Conservation (phyloP, 192 early-diverging fungal genomes). For the Rhizoclosmatium globosum region DNA sequence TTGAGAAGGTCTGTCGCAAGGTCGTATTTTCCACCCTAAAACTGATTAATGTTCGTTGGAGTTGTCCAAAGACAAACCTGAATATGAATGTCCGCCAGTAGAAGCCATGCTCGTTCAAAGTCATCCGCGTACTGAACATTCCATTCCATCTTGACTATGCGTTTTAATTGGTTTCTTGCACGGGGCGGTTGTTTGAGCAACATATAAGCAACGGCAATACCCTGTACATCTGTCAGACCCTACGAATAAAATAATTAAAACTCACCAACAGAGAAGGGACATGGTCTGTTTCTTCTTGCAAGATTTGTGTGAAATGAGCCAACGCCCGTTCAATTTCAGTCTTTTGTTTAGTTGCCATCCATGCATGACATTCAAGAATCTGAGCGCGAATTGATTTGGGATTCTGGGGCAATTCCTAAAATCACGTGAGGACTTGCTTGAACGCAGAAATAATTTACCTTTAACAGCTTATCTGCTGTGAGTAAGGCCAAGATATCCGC, state of each 20-base stretch:
- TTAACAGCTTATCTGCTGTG: slow-evolving; percentile 63
- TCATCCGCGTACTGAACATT: slow-evolving; percentile 48
- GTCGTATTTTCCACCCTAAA: slow-evolving; percentile 63
- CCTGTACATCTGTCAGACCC: slow-evolving; percentile 26
- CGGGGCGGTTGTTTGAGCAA: slow-evolving; percentile 63
- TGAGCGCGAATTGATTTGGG: slow-evolving; percentile 52
- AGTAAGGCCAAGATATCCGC: slow-evolving; percentile 57
- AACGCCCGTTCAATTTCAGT: slow-evolving; percentile 60
- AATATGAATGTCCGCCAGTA: slow-evolving; percentile 66
- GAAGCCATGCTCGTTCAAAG: slow-evolving; percentile 60
- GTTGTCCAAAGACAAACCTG: slow-evolving; percentile 41
- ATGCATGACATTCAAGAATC: slow-evolving; percentile 55
- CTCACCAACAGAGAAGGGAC: slow-evolving; percentile 58
- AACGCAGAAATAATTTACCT: slow-evolving; percentile 35
- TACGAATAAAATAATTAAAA: background rate
- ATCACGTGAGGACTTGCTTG: background rate
- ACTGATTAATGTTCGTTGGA: slow-evolving; percentile 1
- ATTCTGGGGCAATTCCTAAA: slow-evolving; percentile 53
- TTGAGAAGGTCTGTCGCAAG: slow-evolving; percentile 62
- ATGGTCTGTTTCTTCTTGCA: slow-evolving; percentile 58
- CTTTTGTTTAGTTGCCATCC: slow-evolving; percentile 64
- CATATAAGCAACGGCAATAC: slow-evolving; percentile 58
- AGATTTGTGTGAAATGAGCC: slow-evolving; percentile 50
- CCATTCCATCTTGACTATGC: slow-evolving; percentile 63
- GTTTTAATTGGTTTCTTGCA: slow-evolving; percentile 63